Evolutionary conservation across 495 filamentous ascomycete genomes (phyloP), one percentile per base, ranked within the genome.

Genomic region (Lentithecium fluviatile): DNA sequence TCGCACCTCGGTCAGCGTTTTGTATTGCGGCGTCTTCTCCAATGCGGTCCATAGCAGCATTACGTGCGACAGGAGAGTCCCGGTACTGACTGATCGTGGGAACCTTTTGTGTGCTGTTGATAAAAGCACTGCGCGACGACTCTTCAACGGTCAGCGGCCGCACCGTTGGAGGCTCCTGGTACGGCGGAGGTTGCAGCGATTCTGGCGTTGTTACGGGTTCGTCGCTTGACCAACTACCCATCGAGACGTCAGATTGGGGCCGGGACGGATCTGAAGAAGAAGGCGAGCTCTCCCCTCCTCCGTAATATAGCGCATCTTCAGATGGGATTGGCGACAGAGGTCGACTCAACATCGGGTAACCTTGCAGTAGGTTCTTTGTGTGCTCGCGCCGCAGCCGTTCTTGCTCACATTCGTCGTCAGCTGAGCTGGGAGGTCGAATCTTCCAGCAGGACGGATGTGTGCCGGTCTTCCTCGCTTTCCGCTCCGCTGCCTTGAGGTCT

Each of bases 401-500:
- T 36, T 57, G 67, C 29, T 56, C 58, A 26, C 69, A 53, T 0
- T 69, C 66, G n/a, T 70, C 55, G 8, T 54, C 54, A 34, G 26
- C 43, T 8, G 55, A 32, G 37, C 79, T 79, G 0, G 83, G 82
- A 60, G 80, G 76, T 10, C 79, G 79, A 59, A 86, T 82, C 57
- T 84, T 85, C 79, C 83, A 86, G 13, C 74, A 80, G 4, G 79
- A 77, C n/a, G 77, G 80, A 29, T 82, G 25, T 7, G 58, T 36
- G 40, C 84, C 61, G 12, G n/a, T 67, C 60, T 65, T 71, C 59
- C 58, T 64, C 26, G 64, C 58, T 46, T 67, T 48, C 40, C 46
- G 66, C 56, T 79, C 82, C 3, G 80, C 85, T 42, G 79, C 76
- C 61, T 77, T 77, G 8, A 97, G 77, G 60, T 97, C 93, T 37